These are phyloP conservation scores for Brettanomyces bruxellensis DNA, from an alignment of 805 yeast genomes.

Conservation along the genomic window DNA sequence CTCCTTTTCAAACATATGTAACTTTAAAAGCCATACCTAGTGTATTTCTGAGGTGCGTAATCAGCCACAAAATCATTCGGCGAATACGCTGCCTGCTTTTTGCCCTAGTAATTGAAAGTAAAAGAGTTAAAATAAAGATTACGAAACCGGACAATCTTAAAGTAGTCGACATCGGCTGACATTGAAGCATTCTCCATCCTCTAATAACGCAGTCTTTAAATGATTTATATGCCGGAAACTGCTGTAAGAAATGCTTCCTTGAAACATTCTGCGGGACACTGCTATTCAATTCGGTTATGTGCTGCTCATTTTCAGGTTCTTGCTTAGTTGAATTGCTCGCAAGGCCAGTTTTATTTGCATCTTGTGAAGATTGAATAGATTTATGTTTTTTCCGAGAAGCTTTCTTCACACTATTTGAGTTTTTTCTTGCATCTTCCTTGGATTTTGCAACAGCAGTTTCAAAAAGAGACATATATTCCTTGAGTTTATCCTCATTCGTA, in stretches of 20 bases:
- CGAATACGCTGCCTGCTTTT: constrained; percentile 5
- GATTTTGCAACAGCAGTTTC: constrained; percentile 3
- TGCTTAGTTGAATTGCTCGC: too few species aligned
- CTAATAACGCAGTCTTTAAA: neutral
- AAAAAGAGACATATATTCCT: constrained; percentile 8
- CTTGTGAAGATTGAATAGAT: too few species aligned
- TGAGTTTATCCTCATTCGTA: constrained; percentile 8
- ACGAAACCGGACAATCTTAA: constrained; percentile 8
- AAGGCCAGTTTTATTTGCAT: too few species aligned
- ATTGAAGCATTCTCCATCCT: neutral
- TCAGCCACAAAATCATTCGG: constrained; percentile 11
- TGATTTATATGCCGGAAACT: neutral
- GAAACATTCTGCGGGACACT: too few species aligned
- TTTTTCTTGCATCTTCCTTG: neutral
- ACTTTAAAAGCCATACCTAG: constrained; percentile 22
- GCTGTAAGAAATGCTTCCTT: too few species aligned
- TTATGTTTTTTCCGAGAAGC: too few species aligned
- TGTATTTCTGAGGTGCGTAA: constrained; percentile 12
- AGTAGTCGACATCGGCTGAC: neutral
- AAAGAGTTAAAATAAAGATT: constrained; percentile 10
- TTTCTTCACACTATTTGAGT: too few species aligned
- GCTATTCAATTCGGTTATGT: too few species aligned
- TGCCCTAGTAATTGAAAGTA: constrained; percentile 6
- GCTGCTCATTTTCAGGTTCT: too few species aligned
- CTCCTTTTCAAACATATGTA: constrained; percentile 13